Evolutionary conservation across 352 stramenopile species (phyloP).

Genomic region (Pythium scleroteichum): DNA sequence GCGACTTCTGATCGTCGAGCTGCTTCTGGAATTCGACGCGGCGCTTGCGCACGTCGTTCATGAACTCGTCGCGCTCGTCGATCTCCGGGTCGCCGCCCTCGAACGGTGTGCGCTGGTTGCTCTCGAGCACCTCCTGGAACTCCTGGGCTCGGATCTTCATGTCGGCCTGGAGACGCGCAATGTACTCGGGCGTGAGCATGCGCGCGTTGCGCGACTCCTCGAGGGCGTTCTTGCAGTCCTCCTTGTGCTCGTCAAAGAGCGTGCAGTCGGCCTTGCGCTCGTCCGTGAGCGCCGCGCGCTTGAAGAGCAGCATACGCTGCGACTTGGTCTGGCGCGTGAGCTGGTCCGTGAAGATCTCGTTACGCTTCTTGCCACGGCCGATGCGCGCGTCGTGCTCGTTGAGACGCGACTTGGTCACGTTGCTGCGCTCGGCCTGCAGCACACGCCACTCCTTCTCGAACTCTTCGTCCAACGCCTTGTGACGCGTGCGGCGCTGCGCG

Average conservation of each 20-base stretch:
- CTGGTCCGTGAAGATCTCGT: slow-evolving; percentile 81
- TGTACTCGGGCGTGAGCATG: slow-evolving; percentile 83
- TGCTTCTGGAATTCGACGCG: slow-evolving; percentile 85
- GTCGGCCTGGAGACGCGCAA: slow-evolving; percentile 79
- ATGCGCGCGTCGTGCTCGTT: slow-evolving; percentile 71
- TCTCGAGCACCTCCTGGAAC: slow-evolving; percentile 73
- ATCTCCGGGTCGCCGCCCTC: slow-evolving; percentile 73
- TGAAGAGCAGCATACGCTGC: slow-evolving; percentile 86
- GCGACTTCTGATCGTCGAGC: slow-evolving; percentile 68
- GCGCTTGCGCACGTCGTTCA: slow-evolving; percentile 83
- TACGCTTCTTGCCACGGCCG: slow-evolving; percentile 79
- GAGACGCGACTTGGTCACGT: slow-evolving; percentile 63
- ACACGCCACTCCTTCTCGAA: slow-evolving; percentile 87
- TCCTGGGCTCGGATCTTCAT: slow-evolving; percentile 83
- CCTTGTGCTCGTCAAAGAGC: slow-evolving; percentile 83
- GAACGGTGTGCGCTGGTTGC: slow-evolving; percentile 82
- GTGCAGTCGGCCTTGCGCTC: slow-evolving; percentile 80
- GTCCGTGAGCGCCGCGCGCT: slow-evolving; percentile 82
- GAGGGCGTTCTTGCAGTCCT: slow-evolving; percentile 77
- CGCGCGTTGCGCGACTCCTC: slow-evolving; percentile 70
- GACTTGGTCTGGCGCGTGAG: slow-evolving; percentile 79
- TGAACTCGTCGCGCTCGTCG: slow-evolving; percentile 86
- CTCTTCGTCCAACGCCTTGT: slow-evolving; percentile 77
- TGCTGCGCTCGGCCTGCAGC: slow-evolving; percentile 60
- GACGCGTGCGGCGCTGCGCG: slow-evolving; percentile 68